Conservation (phyloP, 1,284 basidiomycete species). For the Leccinum proliferum region DNA sequence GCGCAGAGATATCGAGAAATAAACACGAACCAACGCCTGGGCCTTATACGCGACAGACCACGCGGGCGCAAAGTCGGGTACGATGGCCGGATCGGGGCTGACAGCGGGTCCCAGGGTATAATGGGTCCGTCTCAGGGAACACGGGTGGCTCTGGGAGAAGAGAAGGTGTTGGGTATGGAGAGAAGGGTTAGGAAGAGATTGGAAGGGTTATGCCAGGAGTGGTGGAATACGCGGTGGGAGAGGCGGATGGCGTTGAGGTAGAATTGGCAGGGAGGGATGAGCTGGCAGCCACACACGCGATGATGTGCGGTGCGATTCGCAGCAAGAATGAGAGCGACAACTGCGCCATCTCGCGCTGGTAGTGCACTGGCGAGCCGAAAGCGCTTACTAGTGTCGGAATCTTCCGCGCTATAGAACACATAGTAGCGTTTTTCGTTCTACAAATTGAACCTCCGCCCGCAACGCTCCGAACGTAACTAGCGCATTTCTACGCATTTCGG, state of each 20-base stretch:
- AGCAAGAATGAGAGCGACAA: constrained; percentile 15
- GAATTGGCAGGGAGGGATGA: constrained; percentile 2
- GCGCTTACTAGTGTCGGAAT: no score
- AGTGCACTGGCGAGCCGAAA: no score
- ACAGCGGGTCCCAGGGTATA: constrained; percentile 21
- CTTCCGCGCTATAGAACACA: no score
- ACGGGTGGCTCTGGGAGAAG: constrained; percentile 24
- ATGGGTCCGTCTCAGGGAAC: constrained; percentile 27
- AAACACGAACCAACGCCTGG: constrained; percentile 26
- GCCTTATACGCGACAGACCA: constrained; percentile 40
- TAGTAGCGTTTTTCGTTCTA: no score
- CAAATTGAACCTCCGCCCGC: no score
- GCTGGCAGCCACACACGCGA: constrained; percentile 1
- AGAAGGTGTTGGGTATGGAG: constrained; percentile 26
- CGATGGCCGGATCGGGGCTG: constrained; percentile 24
- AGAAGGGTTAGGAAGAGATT: constrained; percentile 25
- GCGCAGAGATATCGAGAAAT: background rate
- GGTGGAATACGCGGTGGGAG: background rate
- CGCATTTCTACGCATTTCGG: no score
- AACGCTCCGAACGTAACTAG: no score
- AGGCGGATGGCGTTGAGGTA: background rate
- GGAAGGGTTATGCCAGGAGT: constrained; percentile 16
- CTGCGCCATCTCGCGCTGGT: constrained; percentile 13
- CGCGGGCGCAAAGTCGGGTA: constrained; percentile 41
- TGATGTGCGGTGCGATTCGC: constrained; percentile 8